Percentiles rank a stretch among this genome's conserved stretches.
Evolutionary conservation across 305 asterid genomes (phyloP).

Genomic region (Solanum hybrid): DNA sequence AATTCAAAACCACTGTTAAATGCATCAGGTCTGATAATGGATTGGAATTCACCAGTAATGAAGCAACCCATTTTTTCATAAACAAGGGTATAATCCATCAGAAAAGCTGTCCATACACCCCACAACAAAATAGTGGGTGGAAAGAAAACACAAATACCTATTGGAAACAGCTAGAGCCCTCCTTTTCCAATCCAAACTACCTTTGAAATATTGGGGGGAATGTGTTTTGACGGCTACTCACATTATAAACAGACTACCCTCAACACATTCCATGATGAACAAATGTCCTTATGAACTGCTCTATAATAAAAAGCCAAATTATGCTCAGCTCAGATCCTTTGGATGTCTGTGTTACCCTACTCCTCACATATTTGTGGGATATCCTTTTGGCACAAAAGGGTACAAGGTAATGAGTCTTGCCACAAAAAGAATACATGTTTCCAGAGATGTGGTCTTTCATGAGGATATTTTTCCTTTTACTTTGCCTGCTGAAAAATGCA

Average conservation of each 20-base stretch:
- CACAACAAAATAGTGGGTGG: not conserved
- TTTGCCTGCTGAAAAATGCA: not conserved
- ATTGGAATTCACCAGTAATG: not conserved
- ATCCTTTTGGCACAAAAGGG: not conserved
- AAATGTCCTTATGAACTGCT: not conserved
- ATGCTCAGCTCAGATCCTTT: not conserved
- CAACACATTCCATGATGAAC: not conserved
- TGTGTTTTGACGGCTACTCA: not conserved
- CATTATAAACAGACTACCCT: not conserved
- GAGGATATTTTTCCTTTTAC: not conserved
- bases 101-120: too few relatives aligned
- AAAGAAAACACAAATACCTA: not conserved
- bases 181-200: not conserved
- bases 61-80: too few relatives aligned
- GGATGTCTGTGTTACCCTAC: not conserved
- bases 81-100: not conserved
- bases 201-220: not conserved
- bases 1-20: not conserved
- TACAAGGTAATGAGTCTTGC: not conserved
- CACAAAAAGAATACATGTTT: not conserved
- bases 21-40: not conserved
- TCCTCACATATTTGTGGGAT: not conserved
- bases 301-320: not conserved
- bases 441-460: not conserved
- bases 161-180: too few relatives aligned